phyloP scores from a whole-genome alignment of 148 eudicot species.

The Rhododendron griersonianum region DNA sequence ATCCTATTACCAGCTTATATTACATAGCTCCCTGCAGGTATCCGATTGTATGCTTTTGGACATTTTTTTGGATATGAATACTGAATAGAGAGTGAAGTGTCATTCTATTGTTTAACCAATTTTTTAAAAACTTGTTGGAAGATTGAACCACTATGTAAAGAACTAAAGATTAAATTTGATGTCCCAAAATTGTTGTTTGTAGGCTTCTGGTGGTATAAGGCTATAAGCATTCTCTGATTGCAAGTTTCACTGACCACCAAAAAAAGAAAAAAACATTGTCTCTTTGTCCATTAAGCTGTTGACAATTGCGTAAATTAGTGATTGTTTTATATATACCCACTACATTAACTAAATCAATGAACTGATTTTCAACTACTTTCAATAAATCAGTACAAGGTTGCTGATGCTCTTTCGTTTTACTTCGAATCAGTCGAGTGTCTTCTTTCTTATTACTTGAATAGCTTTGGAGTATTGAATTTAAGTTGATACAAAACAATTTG shows the following conservation, averaged over 20 bases:
- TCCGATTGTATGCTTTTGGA: not conserved
- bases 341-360: not conserved
- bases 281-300: not conserved
- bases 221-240: not conserved
- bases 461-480: not conserved
- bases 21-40: constrained; percentile 96
- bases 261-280: not conserved
- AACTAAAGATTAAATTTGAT: not conserved
- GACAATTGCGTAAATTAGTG: not conserved
- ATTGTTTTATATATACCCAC: not conserved
- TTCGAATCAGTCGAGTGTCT: not conserved
- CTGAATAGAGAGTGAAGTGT: not conserved
- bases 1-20: constrained; percentile 82
- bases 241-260: not conserved
- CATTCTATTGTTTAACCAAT: not conserved
- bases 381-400: not conserved
- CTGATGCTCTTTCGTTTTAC: not conserved
- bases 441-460: not conserved
- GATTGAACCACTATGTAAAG: not conserved
- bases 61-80: not conserved
- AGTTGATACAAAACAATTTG: not conserved
- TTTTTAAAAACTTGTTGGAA: not conserved
- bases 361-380: not conserved
- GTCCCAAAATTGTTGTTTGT: not conserved
- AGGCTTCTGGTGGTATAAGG: not conserved